Conservation (phyloP, 1,139 yeast species). For the Debaryomycetaceae sp. region DNA sequence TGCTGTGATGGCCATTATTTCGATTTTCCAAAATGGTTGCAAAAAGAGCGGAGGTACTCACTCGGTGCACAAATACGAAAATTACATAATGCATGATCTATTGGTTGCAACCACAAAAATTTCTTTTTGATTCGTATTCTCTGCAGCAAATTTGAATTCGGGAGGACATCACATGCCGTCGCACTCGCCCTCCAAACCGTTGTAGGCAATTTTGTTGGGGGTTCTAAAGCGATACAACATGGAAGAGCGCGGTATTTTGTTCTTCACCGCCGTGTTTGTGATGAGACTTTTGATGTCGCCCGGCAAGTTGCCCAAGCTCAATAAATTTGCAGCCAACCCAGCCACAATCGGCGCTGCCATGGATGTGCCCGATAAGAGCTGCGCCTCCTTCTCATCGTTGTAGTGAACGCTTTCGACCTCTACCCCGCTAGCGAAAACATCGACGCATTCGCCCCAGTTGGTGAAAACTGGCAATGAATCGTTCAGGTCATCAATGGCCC, state of each 20-base stretch:
- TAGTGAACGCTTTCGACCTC: constrained; percentile 48
- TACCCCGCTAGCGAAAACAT: constrained; percentile 79
- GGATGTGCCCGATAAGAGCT: constrained; percentile 72
- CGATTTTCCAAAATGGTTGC: no score
- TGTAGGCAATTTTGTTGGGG: constrained; percentile 37
- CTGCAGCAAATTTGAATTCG: no score
- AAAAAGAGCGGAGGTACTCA: no score
- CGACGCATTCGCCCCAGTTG: constrained; percentile 88
- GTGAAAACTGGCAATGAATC: constrained; percentile 72
- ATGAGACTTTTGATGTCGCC: constrained; percentile 35
- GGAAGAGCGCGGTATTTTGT: constrained; percentile 32
- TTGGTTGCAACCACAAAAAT: no score
- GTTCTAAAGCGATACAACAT: constrained; percentile 25
- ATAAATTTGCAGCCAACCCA: constrained; percentile 61
- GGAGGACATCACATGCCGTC: constrained; percentile 2
- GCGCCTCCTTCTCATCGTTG: constrained; percentile 22
- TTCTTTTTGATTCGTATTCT: no score
- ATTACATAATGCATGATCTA: no score
- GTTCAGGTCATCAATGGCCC: constrained; percentile 73
- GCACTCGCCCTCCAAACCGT: constrained; percentile 18
- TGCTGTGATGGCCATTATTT: no score
- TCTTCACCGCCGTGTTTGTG: constrained; percentile 30
- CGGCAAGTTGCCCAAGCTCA: constrained; percentile 56
- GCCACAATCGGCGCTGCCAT: constrained; percentile 83
- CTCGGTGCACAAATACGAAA: no score